A percentile compares a stretch with the other conserved stretches of the same genome.
These are phyloP conservation scores for Cyclospora cayetanensis DNA, from an alignment of 169 alveolate species.

Conservation along the genomic window DNA sequence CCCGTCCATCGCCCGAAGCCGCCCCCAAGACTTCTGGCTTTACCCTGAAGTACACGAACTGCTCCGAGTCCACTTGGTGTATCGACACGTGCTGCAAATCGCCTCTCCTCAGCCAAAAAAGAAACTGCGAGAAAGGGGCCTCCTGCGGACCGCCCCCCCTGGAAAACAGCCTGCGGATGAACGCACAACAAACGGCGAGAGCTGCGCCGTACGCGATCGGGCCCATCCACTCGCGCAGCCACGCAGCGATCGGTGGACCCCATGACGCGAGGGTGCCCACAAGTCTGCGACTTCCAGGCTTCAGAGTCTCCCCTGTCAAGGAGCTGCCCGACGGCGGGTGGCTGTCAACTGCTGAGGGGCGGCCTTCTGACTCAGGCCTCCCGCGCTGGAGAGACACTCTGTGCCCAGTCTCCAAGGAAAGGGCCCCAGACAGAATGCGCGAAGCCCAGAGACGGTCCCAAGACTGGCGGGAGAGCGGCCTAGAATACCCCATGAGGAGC, in stretches of 20 bases:
- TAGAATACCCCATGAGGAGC: neutral
- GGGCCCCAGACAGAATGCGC: no score
- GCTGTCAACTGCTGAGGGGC: no score
- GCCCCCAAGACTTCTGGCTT: no score
- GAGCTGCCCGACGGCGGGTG: no score
- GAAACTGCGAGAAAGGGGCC: neutral
- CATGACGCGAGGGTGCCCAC: no score
- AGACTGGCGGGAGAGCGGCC: neutral
- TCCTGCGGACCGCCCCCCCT: neutral
- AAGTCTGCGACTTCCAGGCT: no score
- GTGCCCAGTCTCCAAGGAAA: neutral
- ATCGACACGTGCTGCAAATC: neutral
- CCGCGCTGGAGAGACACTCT: neutral
- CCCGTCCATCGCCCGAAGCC: no score
- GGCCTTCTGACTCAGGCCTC: no score
- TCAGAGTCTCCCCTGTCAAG: no score
- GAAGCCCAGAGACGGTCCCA: neutral
- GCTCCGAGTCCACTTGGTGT: neutral
- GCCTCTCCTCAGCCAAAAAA: neutral
- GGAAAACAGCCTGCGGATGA: neutral
- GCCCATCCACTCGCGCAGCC: neutral
- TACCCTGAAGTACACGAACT: neutral
- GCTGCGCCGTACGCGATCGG: neutral
- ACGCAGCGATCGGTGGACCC: neutral
- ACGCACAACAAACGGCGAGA: neutral